These are phyloP conservation scores for Penicillium samsonianum DNA, from an alignment of 495 filamentous ascomycete species.

Conservation along the genomic window DNA sequence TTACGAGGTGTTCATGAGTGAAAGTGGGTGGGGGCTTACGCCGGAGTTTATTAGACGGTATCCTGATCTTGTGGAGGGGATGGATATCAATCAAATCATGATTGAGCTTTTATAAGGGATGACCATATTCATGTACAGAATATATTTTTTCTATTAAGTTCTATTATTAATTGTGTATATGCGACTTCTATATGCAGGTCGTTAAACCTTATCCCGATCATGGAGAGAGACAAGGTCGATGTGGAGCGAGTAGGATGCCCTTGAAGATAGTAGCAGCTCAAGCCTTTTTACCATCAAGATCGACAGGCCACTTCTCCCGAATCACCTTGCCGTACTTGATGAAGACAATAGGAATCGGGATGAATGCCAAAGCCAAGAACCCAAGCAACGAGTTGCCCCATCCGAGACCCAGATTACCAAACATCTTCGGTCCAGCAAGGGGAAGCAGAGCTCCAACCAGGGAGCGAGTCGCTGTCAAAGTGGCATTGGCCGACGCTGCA, in stretches of 20 bases:
- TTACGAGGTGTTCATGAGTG: conserved; percentile 26
- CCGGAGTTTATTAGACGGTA: conserved; percentile 32
- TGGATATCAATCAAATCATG: conserved; percentile 24
- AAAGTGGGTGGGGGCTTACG: conserved; percentile 33
- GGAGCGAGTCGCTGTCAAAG: conserved; percentile 54
- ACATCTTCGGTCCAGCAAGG: conserved; percentile 61
- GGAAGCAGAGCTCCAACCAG: conserved; percentile 59
- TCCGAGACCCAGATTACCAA: conserved; percentile 54
- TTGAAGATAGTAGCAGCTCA: not conserved
- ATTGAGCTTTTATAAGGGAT: conserved; percentile 17
- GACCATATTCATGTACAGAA: not conserved
- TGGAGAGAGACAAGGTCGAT: not conserved
- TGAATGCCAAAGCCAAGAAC: conserved; percentile 57
- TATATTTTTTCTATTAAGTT: not conserved
- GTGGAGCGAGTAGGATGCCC: not conserved
- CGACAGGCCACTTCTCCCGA: conserved; percentile 16
- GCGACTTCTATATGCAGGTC: not conserved
- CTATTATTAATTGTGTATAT: not conserved
- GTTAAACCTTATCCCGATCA: not conserved
- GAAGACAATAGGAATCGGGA: conserved; percentile 23
- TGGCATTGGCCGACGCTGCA: conserved; percentile 59
- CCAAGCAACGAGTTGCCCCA: conserved; percentile 64
- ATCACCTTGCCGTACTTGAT: conserved; percentile 26
- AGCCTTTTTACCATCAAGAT: conserved; percentile 6
- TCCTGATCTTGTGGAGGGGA: conserved; percentile 23